phyloP scores from a whole-genome alignment of 352 stramenopile genomes.

The Pythium aquatile region DNA sequence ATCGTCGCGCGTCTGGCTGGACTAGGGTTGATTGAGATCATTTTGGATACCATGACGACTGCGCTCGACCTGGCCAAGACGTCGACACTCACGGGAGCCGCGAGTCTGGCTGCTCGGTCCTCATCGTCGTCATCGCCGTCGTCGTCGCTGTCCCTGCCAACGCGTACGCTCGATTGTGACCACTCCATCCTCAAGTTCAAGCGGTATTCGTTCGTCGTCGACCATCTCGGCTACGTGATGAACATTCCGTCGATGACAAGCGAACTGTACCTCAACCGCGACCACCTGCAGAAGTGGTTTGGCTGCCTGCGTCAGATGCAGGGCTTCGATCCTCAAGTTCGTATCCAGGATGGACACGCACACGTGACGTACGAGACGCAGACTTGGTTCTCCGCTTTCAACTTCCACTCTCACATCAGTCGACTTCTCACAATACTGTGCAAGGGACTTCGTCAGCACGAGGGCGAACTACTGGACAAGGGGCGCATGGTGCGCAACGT shows the following conservation, averaged over 20 bases:
- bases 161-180: conserved; percentile 84
- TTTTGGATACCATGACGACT: conserved; percentile 76
- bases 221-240: conserved; percentile 95
- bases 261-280: conserved; percentile 46
- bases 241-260: conserved; percentile 85
- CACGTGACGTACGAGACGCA: conserved; percentile 96
- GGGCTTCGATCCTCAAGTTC: conserved; percentile 71
- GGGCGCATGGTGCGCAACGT: conserved; percentile 70
- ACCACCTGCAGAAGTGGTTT: conserved; percentile 75
- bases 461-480: conserved; percentile 39
- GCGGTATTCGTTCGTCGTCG: conserved; percentile 89
- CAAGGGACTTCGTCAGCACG: conserved; percentile 61
- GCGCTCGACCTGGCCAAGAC: conserved; percentile 70
- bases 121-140: conserved; percentile 24
- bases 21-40: conserved; percentile 67
- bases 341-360: conserved; percentile 68
- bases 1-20: conserved; percentile 69
- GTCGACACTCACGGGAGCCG: conserved; percentile 31
- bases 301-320: conserved; percentile 70
- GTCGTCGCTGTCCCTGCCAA: conserved; percentile 23
- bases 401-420: conserved; percentile 77
- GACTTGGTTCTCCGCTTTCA: conserved; percentile 93
- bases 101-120: conserved; percentile 23
- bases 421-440: conserved; percentile 60
- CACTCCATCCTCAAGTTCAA: conserved; percentile 92